A percentile compares a stretch with the other conserved stretches of the same genome.
These are phyloP conservation scores for Vaccinium vitisidaea DNA, from an alignment of 148 eudicot genomes.

Conservation along the genomic window DNA sequence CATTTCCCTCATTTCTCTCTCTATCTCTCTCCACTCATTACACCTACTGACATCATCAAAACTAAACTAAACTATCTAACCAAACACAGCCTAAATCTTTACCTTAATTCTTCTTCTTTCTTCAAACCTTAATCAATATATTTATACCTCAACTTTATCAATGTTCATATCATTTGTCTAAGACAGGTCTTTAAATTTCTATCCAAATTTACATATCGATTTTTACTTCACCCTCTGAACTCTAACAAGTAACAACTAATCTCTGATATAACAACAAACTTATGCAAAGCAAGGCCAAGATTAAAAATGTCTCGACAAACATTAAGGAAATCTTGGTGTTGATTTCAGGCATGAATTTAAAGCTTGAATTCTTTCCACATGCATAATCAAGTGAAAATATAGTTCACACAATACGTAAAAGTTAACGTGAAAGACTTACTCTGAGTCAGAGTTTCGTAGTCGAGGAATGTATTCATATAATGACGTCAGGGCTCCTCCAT, in stretches of 20 bases:
- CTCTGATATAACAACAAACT: no score
- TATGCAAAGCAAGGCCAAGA: no score
- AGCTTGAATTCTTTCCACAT: not conserved
- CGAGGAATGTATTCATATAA: slow-evolving; percentile 85
- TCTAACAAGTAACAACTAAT: no score
- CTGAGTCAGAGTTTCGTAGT: slow-evolving; percentile 66
- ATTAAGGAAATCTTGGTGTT: not conserved
- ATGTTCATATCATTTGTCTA: not conserved
- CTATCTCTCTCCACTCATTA: no score
- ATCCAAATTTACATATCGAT: not conserved
- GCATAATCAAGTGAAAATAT: not conserved
- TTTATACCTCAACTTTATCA: not conserved
- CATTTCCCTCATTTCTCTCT: no score
- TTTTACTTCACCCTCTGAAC: not conserved
- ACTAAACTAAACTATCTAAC: no score
- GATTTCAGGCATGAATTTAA: not conserved
- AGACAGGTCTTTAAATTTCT: not conserved
- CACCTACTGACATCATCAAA: no score
- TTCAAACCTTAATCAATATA: no score
- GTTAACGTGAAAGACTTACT: slow-evolving; percentile 50
- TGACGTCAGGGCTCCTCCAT: slow-evolving; percentile 69
- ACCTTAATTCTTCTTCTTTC: no score
- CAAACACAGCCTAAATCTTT: no score
- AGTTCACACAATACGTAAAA: not conserved
- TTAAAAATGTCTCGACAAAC: no score